These are phyloP conservation scores for Paraleonurus japonicus DNA, from an alignment of 257 asterid genomes.

Conservation along the genomic window DNA sequence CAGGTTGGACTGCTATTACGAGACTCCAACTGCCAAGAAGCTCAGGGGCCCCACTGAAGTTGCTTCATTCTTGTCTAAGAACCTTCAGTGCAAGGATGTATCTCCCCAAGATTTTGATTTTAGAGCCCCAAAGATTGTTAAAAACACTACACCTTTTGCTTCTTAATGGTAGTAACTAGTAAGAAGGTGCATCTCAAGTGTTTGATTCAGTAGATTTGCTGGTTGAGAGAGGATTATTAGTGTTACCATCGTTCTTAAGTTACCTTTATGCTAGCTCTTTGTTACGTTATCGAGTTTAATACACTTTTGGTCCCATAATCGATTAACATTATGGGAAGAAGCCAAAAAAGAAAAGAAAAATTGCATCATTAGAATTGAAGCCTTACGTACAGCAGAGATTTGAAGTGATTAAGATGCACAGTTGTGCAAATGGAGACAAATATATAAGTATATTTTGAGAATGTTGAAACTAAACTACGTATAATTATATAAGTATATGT, in stretches of 20 bases:
- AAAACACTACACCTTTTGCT: constrained; percentile 27
- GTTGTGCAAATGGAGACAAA: background rate
- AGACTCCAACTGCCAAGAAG: constrained; percentile 39
- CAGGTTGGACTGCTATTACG: constrained; percentile 40
- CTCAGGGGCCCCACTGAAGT: constrained; percentile 42
- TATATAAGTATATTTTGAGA: too few species aligned
- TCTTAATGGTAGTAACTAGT: background rate
- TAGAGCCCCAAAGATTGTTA: constrained; percentile 42
- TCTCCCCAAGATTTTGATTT: constrained; percentile 40
- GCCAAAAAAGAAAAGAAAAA: background rate
- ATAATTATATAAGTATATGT: too few species aligned
- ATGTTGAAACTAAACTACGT: too few species aligned
- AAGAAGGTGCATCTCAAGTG: constrained; percentile 16
- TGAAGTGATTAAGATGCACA: background rate
- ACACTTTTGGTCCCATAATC: too few species aligned
- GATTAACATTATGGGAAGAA: background rate
- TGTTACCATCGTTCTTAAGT: background rate
- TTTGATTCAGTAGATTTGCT: background rate
- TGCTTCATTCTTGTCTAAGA: constrained; percentile 27
- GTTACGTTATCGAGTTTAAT: too few species aligned
- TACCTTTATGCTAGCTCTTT: background rate
- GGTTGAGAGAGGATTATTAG: background rate
- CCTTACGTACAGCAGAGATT: background rate
- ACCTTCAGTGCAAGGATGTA: constrained; percentile 29
- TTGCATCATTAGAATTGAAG: background rate